Evolutionary conservation across 2,329 filamentous ascomycete species (phyloP), one percentile per base, ranked within the genome.

Genomic region (Ciborinia camelliae): DNA sequence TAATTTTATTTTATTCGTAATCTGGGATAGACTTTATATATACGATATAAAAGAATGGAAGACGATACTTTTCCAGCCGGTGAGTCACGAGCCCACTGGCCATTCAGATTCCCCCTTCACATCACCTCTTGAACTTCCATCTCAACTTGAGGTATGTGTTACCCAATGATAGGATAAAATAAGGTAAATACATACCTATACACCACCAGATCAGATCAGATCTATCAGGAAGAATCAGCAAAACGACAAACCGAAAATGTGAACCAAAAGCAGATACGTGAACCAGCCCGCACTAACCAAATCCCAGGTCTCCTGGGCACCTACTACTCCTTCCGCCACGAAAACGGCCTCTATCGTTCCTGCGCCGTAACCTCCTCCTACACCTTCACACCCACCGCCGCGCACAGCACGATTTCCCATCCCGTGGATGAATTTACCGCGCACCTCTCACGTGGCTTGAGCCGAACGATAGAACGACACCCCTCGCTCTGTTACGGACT

Each of bases 31-130:
- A n/a, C n/a, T n/a, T n/a, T n/a, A n/a, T n/a, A n/a, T n/a, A n/a
- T n/a, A n/a, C n/a, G n/a, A n/a, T n/a, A n/a, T n/a, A 18, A 6
- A 8, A 48, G 14, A 39, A 61, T 61, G 32, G 58, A 51, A 39
- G 2, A 28, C 9, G 47, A 61, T 39, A 61, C 45, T n/a, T 61
- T 61, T 37, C 45, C 58, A 30, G 58, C 58, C 7, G 58, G 58
- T 61, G 58, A 48, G 58, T 61, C 23, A 18, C 14, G 18, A 61
- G 10, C 14, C 3, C 5, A 18, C 18, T 58, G n/a, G n/a, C 14
- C 9, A 32, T 15, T 39, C 39, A 12, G n/a, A n/a, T 23, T n/a
- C 7, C 1, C 15, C 7, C 20, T n/a, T 57, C 20, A 2, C 9
- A n/a, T 43, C 53, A n/a, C 20, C n/a, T n/a, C n/a, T n/a, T n/a